Percentiles rank a stretch among this genome's conserved stretches.
Evolutionary conservation across 225 moss, liverwort and hornwort genomes (phyloP).

Genomic region (Pseudisothecium myosuroides): DNA sequence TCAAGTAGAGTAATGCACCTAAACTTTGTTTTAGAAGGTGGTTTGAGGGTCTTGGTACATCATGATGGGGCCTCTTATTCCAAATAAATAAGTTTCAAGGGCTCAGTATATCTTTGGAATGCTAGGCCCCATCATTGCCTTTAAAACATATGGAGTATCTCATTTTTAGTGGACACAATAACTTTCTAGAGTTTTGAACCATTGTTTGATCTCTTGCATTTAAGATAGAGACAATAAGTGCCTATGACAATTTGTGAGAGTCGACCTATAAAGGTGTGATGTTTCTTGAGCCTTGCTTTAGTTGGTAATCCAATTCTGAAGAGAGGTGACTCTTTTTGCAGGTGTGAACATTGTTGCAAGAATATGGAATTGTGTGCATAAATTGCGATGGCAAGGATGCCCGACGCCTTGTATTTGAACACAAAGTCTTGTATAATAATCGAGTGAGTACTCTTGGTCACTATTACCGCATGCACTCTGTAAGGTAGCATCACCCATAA

Average conservation of each 20-base stretch:
- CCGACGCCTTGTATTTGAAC: slow-evolving; percentile 68
- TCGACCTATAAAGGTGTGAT: background rate
- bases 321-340: slow-evolving; percentile 7
- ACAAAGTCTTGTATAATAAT: slow-evolving; percentile 61
- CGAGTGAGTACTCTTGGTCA: slow-evolving; percentile 38
- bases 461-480: background rate
- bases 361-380: slow-evolving; percentile 84
- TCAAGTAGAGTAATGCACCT: background rate
- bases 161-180: no score
- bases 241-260: background rate
- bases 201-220: background rate
- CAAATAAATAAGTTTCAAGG: background rate
- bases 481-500: no score
- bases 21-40: background rate
- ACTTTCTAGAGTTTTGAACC: no score
- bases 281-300: background rate
- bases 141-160: background rate
- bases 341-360: slow-evolving; percentile 72
- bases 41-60: background rate
- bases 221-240: background rate
- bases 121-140: background rate
- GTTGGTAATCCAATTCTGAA: background rate
- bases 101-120: background rate
- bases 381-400: slow-evolving; percentile 63
- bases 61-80: background rate